Percentiles rank a stretch among this genome's conserved stretches.
These are phyloP conservation scores for Nasturtium officinale DNA, from an alignment of 345 rosid species.

Conservation along the genomic window DNA sequence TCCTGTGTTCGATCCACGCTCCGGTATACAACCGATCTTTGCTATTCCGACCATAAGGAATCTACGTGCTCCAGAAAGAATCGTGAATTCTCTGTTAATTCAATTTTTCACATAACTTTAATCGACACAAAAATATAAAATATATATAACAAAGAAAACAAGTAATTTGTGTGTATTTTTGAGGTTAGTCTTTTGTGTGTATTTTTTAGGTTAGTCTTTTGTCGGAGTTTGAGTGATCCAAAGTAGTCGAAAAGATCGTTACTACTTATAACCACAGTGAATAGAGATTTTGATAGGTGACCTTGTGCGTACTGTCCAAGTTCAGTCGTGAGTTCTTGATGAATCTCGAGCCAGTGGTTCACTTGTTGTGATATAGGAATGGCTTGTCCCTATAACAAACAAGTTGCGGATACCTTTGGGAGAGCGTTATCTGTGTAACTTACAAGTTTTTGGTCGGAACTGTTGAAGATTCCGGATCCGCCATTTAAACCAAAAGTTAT, in stretches of 20 bases:
- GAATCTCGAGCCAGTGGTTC: slow-evolving; percentile 44
- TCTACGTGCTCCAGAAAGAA: slow-evolving; percentile 50
- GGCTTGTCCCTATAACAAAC: slow-evolving; percentile 42
- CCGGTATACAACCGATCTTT: slow-evolving; percentile 63
- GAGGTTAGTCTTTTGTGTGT: slow-evolving; percentile 47
- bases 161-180: slow-evolving; percentile 41
- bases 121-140: not conserved
- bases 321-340: slow-evolving; percentile 28
- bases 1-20: too few relatives aligned
- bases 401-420: slow-evolving; percentile 64
- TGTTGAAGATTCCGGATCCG: too few relatives aligned
- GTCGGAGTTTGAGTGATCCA: slow-evolving; percentile 46
- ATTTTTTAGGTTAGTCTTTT: slow-evolving; percentile 45
- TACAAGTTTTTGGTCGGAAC: too few relatives aligned
- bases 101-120: not conserved
- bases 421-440: slow-evolving; percentile 31
- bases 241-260: slow-evolving; percentile 64
- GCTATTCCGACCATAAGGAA: slow-evolving; percentile 57
- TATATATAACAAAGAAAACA: not conserved
- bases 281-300: slow-evolving; percentile 57
- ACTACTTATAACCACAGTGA: slow-evolving; percentile 57
- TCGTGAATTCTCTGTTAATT: slow-evolving; percentile 47
- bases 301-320: slow-evolving; percentile 46
- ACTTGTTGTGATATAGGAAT: slow-evolving; percentile 62
- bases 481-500: too few relatives aligned